Evolutionary conservation across 768 basidiomycete genomes (phyloP).

Genomic region (Termitomyces sp.): DNA sequence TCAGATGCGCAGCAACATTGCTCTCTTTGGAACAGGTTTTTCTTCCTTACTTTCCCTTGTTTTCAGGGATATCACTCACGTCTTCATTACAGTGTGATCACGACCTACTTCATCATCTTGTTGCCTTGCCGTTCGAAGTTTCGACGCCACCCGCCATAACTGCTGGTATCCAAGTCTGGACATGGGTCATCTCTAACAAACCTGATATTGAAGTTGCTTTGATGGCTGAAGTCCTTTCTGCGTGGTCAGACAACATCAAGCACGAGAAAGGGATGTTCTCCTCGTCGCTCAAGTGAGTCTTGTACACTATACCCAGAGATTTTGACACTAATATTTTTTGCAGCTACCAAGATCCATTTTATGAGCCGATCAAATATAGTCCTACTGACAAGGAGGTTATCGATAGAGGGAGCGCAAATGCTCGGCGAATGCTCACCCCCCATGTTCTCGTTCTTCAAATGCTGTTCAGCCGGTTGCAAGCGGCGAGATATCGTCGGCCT

Average conservation of each 20-base stretch:
- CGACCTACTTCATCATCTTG: constrained; percentile 83
- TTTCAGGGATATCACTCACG: background rate
- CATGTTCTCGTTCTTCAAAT: constrained; percentile 85
- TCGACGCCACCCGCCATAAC: constrained; percentile 85
- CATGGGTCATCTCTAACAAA: constrained; percentile 89
- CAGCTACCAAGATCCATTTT: constrained; percentile 91
- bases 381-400: constrained; percentile 87
- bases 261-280: constrained; percentile 84
- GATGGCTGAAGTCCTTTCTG: constrained; percentile 81
- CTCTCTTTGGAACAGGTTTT: constrained; percentile 65
- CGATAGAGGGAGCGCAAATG: constrained; percentile 66
- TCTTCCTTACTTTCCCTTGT: background rate
- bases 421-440: constrained; percentile 75
- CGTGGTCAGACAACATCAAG: constrained; percentile 84
- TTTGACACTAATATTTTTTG: constrained; percentile 1
- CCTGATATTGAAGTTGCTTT: constrained; percentile 79
- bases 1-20: constrained; percentile 81
- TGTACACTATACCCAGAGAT: background rate
- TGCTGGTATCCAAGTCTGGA: constrained; percentile 92
- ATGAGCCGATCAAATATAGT: constrained; percentile 80
- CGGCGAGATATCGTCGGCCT: constrained; percentile 84
- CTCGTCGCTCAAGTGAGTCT: constrained; percentile 68
- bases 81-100: constrained; percentile 64
- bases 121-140: constrained; percentile 83
- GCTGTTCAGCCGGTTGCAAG: constrained; percentile 89